phyloP scores from a whole-genome alignment of 768 basidiomycete species.

The Naganishia kalamii region DNA sequence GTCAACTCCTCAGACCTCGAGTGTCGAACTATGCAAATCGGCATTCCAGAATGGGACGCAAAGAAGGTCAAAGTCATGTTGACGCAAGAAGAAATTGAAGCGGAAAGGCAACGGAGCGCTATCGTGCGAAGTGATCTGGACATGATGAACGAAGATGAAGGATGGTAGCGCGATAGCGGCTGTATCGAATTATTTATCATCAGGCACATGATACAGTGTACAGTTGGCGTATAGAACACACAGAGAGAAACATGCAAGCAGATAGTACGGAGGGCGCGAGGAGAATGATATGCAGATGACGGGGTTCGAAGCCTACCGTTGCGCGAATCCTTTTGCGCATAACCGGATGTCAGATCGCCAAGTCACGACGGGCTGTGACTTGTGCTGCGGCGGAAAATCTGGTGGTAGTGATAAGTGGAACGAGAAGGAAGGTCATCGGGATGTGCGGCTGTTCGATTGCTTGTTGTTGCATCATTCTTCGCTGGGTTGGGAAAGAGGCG shows the following conservation, averaged over 20 bases:
- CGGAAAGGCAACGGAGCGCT: slow-evolving; percentile 14
- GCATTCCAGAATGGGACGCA: slow-evolving; percentile 39
- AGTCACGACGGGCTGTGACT: background rate
- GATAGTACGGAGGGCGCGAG: background rate
- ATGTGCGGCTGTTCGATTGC: background rate
- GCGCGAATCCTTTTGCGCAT: background rate
- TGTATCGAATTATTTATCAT: background rate
- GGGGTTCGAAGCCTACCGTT: background rate
- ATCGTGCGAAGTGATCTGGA: slow-evolving; percentile 25
- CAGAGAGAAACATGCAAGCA: slow-evolving; percentile 13
- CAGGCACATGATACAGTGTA: slow-evolving; percentile 12
- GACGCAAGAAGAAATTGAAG: slow-evolving; percentile 27
- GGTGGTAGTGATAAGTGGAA: background rate
- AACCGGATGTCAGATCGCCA: background rate
- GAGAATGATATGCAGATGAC: slow-evolving; percentile 13
- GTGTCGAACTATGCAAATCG: slow-evolving; percentile 42
- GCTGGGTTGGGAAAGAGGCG: background rate
- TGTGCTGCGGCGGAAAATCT: background rate
- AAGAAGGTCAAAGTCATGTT: slow-evolving; percentile 49
- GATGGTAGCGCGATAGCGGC: slow-evolving; percentile 9
- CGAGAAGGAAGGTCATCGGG: background rate
- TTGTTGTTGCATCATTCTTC: background rate
- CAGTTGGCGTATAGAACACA: background rate
- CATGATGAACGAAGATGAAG: slow-evolving; percentile 23
- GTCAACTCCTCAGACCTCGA: slow-evolving; percentile 59